Base-by-base conservation (phyloP, 2,329 filamentous ascomycete genomes). In the Clarireedia sp. region DNA sequence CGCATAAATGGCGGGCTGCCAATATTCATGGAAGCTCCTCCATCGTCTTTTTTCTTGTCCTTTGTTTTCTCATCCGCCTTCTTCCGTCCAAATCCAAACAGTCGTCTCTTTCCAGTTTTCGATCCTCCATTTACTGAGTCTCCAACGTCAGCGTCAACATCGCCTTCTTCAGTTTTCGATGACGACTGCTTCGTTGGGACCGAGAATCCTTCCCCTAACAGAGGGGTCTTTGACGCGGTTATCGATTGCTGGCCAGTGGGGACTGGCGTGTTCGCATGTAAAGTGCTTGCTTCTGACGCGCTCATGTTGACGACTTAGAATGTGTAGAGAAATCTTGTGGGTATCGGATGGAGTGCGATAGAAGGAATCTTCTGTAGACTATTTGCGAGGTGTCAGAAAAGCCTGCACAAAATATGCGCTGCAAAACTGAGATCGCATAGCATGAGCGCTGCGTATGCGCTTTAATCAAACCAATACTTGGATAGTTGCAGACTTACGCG, bases 81-180 rank as follows among this genome's bases (percentile, higher is more conserved):
- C 71, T 84, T 85, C 73, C 80, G 83, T 55, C 79, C 80, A 57
- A 85, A 78, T 4, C 79, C 77, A 68, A 84, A 85, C 26, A 85
- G 71, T 57, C 76, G 75, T 60, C 80, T 74, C 70, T 79, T 83
- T 69, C 80, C 78, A 54, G 64, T 61, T 62, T 76, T 78, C 21
- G 62, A 62, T 29, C 69, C 71, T 63, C 72, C 71, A 33, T 60
- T 57, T 41, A 59, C 44, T 5, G 56, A 59, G n/a, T 70, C 67
- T 26, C 44, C 43, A 21, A 40, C 49, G 41, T 64, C 64, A n/a
- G 51, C 49, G 46, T 68, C 64, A 21, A 53, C 37, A 56, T 67
- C 64, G 49, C 56, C 64, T 17, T 64, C 59, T 19, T 60, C 56
- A 50, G 64, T 61, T 55, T 60, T 62, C 10, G 61, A 57, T 33